These are phyloP conservation scores for Coleophoma cylindrospora DNA, from an alignment of 2,329 filamentous ascomycete genomes.

Conservation along the genomic window DNA sequence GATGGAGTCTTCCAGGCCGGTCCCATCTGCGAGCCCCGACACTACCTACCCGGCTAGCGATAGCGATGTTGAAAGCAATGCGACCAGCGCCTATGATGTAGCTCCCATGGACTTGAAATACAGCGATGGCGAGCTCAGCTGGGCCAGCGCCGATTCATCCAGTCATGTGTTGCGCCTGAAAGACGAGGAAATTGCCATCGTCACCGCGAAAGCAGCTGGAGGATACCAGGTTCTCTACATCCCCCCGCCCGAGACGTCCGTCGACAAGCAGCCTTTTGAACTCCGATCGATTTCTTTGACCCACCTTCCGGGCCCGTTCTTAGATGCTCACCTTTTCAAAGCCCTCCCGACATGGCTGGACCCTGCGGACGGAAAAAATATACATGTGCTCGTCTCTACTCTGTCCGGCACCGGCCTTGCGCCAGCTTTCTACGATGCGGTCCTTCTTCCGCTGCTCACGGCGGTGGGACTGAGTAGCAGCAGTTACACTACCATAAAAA, in stretches of 20 bases:
- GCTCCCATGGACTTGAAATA: not conserved
- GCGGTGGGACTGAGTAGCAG: slow-evolving; percentile 33
- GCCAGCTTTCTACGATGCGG: slow-evolving; percentile 45
- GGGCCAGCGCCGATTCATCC: not conserved
- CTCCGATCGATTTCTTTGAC: slow-evolving; percentile 24
- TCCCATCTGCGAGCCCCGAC: not conserved
- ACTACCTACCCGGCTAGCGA: not conserved
- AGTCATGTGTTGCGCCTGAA: slow-evolving; percentile 9
- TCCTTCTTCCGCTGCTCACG: slow-evolving; percentile 51
- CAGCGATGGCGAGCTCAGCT: not conserved
- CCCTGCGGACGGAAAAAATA: slow-evolving; percentile 9
- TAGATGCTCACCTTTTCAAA: slow-evolving; percentile 30
- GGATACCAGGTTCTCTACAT: slow-evolving; percentile 34
- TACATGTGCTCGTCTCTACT: slow-evolving; percentile 66
- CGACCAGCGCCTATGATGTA: not conserved
- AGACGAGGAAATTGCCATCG: slow-evolving; percentile 26
- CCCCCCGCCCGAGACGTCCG: slow-evolving; percentile 25
- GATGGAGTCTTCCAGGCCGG: not conserved
- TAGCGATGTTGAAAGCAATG: not conserved
- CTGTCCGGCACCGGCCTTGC: slow-evolving; percentile 59
- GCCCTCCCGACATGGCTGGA: slow-evolving; percentile 32
- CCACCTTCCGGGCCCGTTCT: slow-evolving; percentile 31
- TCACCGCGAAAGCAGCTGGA: slow-evolving; percentile 12
- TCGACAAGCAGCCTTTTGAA: slow-evolving; percentile 17
- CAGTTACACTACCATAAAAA: slow-evolving; percentile 52